phyloP scores from a whole-genome alignment of 1,284 basidiomycete species.

The Phellinidium pouzarii region DNA sequence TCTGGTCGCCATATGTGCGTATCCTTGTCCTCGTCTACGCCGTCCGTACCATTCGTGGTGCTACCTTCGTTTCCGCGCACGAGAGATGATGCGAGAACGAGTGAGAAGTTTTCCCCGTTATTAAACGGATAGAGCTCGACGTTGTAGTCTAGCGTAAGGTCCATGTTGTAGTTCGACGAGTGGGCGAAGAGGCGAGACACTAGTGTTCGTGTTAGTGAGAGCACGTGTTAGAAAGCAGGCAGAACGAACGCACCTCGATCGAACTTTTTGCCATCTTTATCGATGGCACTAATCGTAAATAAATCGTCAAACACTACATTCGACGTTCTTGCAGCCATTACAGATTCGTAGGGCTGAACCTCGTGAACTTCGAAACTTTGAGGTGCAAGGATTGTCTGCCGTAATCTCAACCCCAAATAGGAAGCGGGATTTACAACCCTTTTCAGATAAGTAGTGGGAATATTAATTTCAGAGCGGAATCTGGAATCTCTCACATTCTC shows the following conservation, averaged over 20 bases:
- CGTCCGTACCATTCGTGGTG: constrained; percentile 34
- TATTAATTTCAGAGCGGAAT: no score
- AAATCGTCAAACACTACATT: constrained; percentile 86
- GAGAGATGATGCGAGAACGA: constrained; percentile 83
- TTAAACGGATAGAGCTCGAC: constrained; percentile 77
- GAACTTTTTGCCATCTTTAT: constrained; percentile 95
- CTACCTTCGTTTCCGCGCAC: constrained; percentile 49
- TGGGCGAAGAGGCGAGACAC: constrained; percentile 83
- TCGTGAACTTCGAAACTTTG: constrained; percentile 20
- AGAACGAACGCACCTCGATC: constrained; percentile 72
- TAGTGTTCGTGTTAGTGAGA: constrained; percentile 26
- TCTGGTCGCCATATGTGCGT: constrained; percentile 83
- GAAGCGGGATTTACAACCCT: no score
- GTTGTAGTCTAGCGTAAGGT: constrained; percentile 87
- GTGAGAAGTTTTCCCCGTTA: constrained; percentile 68
- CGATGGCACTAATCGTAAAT: constrained; percentile 78
- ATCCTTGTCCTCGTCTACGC: constrained; percentile 62
- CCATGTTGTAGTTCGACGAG: constrained; percentile 86
- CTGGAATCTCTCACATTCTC: no score
- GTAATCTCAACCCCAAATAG: no score
- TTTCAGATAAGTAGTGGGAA: no score
- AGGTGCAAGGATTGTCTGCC: background rate
- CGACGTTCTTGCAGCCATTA: constrained; percentile 59
- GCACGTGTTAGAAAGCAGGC: constrained; percentile 7
- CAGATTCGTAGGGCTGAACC: background rate